phyloP scores from a whole-genome alignment of 768 basidiomycete species.

The Suillus paluster region DNA sequence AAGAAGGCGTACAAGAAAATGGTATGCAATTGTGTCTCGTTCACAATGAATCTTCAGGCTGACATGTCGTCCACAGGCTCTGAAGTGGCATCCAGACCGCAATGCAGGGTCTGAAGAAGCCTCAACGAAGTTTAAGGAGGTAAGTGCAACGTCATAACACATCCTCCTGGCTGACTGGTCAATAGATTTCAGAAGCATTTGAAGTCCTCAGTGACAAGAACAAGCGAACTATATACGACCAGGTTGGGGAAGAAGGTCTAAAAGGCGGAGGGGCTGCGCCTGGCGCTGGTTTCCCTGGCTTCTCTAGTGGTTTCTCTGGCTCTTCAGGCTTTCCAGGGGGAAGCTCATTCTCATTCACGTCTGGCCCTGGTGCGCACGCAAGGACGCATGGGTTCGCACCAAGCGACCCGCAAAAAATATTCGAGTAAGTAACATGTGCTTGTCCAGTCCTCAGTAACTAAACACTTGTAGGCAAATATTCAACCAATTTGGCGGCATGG shows the following conservation, averaged over 20 bases:
- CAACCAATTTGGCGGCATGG: slow-evolving; percentile 15
- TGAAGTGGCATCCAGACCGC: slow-evolving; percentile 96
- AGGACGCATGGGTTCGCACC: slow-evolving; percentile 66
- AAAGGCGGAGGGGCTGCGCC: slow-evolving; percentile 68
- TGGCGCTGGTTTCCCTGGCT: slow-evolving; percentile 48
- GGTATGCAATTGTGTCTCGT: slow-evolving; percentile 43
- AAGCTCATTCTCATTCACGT: slow-evolving; percentile 62
- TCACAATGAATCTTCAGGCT: slow-evolving; percentile 9
- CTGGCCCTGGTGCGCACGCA: slow-evolving; percentile 51
- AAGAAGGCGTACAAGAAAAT: slow-evolving; percentile 97
- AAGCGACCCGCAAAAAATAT: slow-evolving; percentile 84
- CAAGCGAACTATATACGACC: slow-evolving; percentile 87
- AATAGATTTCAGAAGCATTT: slow-evolving; percentile 90
- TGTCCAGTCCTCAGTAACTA: background rate
- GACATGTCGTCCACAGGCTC: slow-evolving; percentile 51
- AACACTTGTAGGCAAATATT: slow-evolving; percentile 59
- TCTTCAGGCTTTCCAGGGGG: slow-evolving; percentile 52
- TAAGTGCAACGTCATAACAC: slow-evolving; percentile 28
- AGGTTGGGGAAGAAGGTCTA: slow-evolving; percentile 94
- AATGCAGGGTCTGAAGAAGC: slow-evolving; percentile 87
- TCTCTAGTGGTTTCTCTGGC: slow-evolving; percentile 39
- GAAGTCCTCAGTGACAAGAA: slow-evolving; percentile 91
- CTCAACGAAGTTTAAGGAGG: slow-evolving; percentile 91
- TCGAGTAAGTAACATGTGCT: slow-evolving; percentile 65
- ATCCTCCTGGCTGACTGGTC: background rate